A percentile compares a stretch with the other conserved stretches of the same genome.
phyloP scores from a whole-genome alignment of 2,329 filamentous ascomycete genomes.

The Penicillium hesseltinei region DNA sequence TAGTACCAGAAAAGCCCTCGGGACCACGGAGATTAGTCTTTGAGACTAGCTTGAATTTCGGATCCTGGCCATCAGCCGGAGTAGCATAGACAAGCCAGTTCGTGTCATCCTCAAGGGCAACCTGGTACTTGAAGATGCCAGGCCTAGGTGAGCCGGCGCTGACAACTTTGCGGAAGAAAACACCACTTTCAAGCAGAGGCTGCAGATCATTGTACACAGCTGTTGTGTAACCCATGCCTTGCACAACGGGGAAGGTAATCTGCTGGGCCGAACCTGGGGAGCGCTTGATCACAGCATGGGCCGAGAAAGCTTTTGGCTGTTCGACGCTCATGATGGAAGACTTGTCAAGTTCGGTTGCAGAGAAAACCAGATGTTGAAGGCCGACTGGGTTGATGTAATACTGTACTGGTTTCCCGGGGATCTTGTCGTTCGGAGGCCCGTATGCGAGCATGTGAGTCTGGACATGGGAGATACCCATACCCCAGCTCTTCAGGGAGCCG shows the following conservation, averaged over 20 bases:
- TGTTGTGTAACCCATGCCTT: conserved; percentile 87
- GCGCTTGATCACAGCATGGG: conserved; percentile 66
- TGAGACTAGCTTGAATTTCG: conserved; percentile 67
- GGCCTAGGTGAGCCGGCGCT: conserved; percentile 55
- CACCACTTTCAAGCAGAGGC: conserved; percentile 70
- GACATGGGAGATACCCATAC: conserved; percentile 73
- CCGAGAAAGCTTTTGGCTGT: conserved; percentile 56
- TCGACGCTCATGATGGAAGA: conserved; percentile 58
- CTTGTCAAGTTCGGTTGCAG: conserved; percentile 68
- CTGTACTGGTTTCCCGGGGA: conserved; percentile 56
- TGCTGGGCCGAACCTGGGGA: conserved; percentile 54
- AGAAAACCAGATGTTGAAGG: conserved; percentile 77
- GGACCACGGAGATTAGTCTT: conserved; percentile 64
- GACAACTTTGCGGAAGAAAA: conserved; percentile 68
- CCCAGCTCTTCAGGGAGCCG: conserved; percentile 66
- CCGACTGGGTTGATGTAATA: conserved; percentile 82
- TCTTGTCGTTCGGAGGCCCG: conserved; percentile 55
- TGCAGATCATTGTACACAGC: conserved; percentile 68
- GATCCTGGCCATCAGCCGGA: conserved; percentile 55
- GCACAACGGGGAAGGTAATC: conserved; percentile 77
- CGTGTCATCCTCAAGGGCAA: conserved; percentile 68
- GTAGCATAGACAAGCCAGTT: conserved; percentile 80
- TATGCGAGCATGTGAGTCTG: conserved; percentile 66
- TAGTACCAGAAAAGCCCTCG: conserved; percentile 68
- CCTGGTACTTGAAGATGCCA: conserved; percentile 72